Conservation (phyloP, 1,284 basidiomycete species). For the Cerrena zonata region DNA sequence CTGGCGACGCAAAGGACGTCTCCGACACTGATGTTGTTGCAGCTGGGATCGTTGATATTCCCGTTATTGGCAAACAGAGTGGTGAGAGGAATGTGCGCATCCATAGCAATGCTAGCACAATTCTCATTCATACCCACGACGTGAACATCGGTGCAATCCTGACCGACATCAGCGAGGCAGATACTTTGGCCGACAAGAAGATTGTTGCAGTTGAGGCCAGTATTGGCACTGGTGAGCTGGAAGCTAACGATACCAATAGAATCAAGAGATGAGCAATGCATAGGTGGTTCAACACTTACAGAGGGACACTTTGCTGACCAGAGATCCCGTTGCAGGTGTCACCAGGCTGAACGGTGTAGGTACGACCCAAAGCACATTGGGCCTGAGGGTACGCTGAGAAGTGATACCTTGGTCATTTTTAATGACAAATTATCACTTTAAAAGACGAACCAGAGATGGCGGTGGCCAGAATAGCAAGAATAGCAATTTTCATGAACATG, state of each 20-base stretch:
- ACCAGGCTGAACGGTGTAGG: conserved; percentile 48
- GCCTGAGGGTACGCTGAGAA: no score
- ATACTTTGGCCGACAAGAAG: conserved; percentile 37
- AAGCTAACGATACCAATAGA: conserved; percentile 63
- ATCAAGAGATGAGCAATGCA: no score
- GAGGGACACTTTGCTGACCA: conserved; percentile 55
- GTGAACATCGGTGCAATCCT: conserved; percentile 25
- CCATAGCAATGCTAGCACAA: conserved; percentile 11
- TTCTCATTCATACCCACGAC: conserved; percentile 30
- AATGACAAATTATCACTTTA: no score
- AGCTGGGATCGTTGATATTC: conserved; percentile 45
- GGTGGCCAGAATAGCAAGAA: no score
- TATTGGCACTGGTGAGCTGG: conserved; percentile 60
- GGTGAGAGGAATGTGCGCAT: conserved; percentile 6
- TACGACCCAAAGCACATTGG: no score
- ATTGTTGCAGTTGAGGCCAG: conserved; percentile 43
- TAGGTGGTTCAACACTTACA: no score
- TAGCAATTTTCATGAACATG: no score
- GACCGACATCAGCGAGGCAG: conserved; percentile 40
- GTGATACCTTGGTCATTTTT: no score
- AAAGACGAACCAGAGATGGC: no score
- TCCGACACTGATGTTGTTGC: conserved; percentile 54
- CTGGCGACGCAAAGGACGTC: no score
- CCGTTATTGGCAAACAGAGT: conserved; percentile 48
- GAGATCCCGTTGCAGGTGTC: conserved; percentile 68